These are phyloP conservation scores for Phytophthora pini DNA, from an alignment of 352 stramenopile genomes.

Conservation along the genomic window DNA sequence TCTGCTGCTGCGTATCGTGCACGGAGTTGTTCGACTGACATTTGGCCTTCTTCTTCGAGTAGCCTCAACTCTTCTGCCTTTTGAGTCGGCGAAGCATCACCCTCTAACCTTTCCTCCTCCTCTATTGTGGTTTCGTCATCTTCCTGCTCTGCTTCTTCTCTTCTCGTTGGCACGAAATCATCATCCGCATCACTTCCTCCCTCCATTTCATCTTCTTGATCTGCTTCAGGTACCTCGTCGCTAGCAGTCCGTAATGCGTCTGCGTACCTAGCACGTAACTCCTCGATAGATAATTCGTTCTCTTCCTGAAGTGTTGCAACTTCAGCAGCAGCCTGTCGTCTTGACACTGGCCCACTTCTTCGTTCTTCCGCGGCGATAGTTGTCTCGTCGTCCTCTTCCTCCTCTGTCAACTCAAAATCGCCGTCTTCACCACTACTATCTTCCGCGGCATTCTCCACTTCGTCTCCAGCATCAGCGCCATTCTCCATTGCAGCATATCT, in stretches of 20 bases:
- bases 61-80: slow-evolving; percentile 86
- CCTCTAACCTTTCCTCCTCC: slow-evolving; percentile 69
- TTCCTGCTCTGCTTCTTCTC: slow-evolving; percentile 45
- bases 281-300: slow-evolving; percentile 92
- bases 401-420: slow-evolving; percentile 35
- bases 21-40: slow-evolving; percentile 91
- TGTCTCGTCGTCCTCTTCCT: slow-evolving; percentile 85
- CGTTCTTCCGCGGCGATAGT: slow-evolving; percentile 89
- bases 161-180: slow-evolving; percentile 28
- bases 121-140: slow-evolving; percentile 94
- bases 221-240: slow-evolving; percentile 4
- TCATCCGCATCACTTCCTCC: slow-evolving; percentile 9
- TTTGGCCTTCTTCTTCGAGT: slow-evolving; percentile 91
- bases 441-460: slow-evolving; percentile 7
- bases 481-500: slow-evolving; percentile 54
- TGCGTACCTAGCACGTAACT: slow-evolving; percentile 62
- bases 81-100: slow-evolving; percentile 45
- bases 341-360: slow-evolving; percentile 38
- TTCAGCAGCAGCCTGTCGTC: slow-evolving; percentile 62
- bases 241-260: slow-evolving; percentile 17
- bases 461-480: too few relatives aligned
- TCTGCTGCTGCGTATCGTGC: slow-evolving; percentile 49
- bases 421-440: slow-evolving; percentile 32
- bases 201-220: slow-evolving; percentile 9
- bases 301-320: slow-evolving; percentile 89